phyloP scores from a whole-genome alignment of 495 filamentous ascomycete species.

The Bacidia rubella region DNA sequence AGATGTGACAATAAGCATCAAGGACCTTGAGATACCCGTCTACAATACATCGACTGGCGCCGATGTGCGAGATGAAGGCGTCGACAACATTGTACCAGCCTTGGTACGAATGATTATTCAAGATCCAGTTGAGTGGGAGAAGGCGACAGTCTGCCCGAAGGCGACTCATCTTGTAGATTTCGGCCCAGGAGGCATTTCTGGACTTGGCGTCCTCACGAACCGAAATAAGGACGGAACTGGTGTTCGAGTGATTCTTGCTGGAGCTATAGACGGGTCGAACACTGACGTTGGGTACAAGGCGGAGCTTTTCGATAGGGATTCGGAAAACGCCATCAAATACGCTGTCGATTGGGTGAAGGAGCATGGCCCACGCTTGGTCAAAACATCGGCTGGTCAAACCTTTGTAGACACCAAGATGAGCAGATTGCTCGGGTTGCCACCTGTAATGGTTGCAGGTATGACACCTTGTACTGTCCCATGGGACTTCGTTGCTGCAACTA shows the following conservation, averaged over 20 bases:
- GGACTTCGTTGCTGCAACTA: conserved; percentile 92
- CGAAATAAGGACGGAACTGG: conserved; percentile 97
- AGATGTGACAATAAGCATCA: conserved; percentile 55
- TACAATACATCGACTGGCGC: conserved; percentile 77
- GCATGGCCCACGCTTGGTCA: conserved; percentile 74
- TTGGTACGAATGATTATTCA: conserved; percentile 87
- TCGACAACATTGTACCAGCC: conserved; percentile 57
- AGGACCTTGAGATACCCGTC: conserved; percentile 63
- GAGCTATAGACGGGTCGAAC: conserved; percentile 78
- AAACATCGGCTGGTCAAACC: conserved; percentile 71
- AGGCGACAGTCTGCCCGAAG: conserved; percentile 71
- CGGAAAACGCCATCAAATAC: conserved; percentile 82
- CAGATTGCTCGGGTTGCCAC: conserved; percentile 74
- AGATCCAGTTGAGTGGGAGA: conserved; percentile 87
- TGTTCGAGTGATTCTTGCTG: conserved; percentile 86
- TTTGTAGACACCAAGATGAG: conserved; percentile 99
- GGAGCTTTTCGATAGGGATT: conserved; percentile 90
- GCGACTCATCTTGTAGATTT: conserved; percentile 95
- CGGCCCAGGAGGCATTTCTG: conserved; percentile 89
- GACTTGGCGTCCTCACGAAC: conserved; percentile 91
- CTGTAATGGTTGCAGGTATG: conserved; percentile 91
- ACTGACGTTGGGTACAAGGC: conserved; percentile 91
- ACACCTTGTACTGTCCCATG: conserved; percentile 86
- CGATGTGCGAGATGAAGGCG: conserved; percentile 55
- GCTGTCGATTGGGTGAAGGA: conserved; percentile 98